A percentile compares a stretch with the other conserved stretches of the same genome.
phyloP scores from a whole-genome alignment of 2,329 filamentous ascomycete genomes.

The Verruconis gallopava region DNA sequence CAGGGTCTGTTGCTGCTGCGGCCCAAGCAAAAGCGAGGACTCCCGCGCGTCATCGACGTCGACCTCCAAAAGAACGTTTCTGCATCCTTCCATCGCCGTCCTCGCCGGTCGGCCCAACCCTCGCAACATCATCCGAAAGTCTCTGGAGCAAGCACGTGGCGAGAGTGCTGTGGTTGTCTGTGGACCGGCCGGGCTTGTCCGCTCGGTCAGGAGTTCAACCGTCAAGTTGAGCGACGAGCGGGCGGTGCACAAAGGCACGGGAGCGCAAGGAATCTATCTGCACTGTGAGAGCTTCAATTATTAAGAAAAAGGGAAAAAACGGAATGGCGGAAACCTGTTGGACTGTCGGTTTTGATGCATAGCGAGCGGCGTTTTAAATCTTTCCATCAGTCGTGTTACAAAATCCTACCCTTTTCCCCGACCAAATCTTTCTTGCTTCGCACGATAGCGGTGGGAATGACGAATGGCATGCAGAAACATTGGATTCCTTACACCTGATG shows the following conservation, averaged over 20 bases:
- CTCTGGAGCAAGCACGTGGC: conserved; percentile 45
- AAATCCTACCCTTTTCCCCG: too few relatives aligned
- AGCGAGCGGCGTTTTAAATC: too few relatives aligned
- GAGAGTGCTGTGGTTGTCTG: conserved; percentile 53
- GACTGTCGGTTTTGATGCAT: too few relatives aligned
- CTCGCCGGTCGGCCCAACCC: conserved; percentile 40
- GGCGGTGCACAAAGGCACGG: conserved; percentile 54
- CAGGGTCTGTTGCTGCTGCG: conserved; percentile 1
- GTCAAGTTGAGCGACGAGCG: conserved; percentile 49
- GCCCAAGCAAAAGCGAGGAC: not conserved
- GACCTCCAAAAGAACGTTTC: conserved; percentile 9
- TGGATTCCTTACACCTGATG: too few relatives aligned
- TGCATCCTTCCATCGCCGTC: conserved; percentile 25
- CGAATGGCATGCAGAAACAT: too few relatives aligned
- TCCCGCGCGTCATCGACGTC: not conserved
- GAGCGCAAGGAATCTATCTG: conserved; percentile 50
- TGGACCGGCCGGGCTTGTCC: conserved; percentile 42
- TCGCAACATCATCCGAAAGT: conserved; percentile 38
- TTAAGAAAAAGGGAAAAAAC: too few relatives aligned
- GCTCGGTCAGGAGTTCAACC: conserved; percentile 42
- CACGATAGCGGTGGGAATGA: too few relatives aligned
- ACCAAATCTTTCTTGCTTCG: too few relatives aligned
- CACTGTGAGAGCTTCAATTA: conserved; percentile 47
- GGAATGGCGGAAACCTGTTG: too few relatives aligned
- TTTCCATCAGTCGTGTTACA: too few relatives aligned